These are phyloP conservation scores for Lipomyces orientalis DNA, from an alignment of 805 yeast species.

Conservation along the genomic window DNA sequence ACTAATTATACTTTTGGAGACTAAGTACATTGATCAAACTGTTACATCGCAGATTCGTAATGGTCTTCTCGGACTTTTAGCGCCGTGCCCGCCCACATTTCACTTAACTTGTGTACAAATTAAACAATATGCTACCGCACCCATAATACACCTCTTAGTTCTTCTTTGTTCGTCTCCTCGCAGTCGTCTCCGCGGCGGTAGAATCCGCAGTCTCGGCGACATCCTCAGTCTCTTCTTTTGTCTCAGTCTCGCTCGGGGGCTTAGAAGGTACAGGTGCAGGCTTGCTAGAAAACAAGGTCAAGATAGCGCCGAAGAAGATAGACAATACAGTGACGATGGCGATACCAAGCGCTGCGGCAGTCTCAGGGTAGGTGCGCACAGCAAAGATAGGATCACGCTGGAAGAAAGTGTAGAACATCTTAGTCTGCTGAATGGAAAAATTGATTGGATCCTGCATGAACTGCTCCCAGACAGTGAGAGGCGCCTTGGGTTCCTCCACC, in stretches of 20 bases:
- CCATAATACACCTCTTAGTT: not conserved
- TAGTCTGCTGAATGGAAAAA: constrained; percentile 40
- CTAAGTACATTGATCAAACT: not conserved
- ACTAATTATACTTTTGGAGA: not conserved
- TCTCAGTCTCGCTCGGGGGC: constrained; percentile 12
- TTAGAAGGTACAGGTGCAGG: constrained; percentile 8
- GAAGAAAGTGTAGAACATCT: constrained; percentile 44
- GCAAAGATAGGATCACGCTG: constrained; percentile 44
- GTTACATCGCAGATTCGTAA: not conserved
- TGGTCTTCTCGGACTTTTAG: not conserved
- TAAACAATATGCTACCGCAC: not conserved
- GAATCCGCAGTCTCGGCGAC: constrained; percentile 17
- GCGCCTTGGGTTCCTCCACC: constrained; percentile 18
- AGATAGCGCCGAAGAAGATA: constrained; percentile 41
- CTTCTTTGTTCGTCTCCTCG: constrained; percentile 28
- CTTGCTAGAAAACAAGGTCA: constrained; percentile 26
- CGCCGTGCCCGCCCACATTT: not conserved
- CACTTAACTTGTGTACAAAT: not conserved
- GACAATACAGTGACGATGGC: constrained; percentile 39
- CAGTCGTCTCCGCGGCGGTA: constrained; percentile 17
- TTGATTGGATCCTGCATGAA: constrained; percentile 46
- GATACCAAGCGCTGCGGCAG: constrained; percentile 43
- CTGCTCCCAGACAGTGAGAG: constrained; percentile 38
- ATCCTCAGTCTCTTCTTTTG: constrained; percentile 12
- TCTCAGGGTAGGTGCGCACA: constrained; percentile 46